Evolutionary conservation across 75 land plant species (phyloP).

Genomic region (Sequoia sempervirens): DNA sequence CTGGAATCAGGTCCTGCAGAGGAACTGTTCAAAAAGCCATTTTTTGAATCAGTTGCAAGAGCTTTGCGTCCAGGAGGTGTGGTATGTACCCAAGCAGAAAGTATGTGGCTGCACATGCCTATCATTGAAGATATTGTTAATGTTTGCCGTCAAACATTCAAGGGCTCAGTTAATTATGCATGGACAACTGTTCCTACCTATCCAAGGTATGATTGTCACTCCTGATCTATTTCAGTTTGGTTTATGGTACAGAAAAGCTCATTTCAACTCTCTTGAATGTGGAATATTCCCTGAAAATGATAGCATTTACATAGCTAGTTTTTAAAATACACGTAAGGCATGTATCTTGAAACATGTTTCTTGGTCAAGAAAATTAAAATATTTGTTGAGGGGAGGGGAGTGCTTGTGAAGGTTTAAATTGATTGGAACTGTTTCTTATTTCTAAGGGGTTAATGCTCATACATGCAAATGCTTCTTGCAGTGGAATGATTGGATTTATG

Average conservation of each 20-base stretch:
- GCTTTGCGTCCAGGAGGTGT: constrained; percentile 99
- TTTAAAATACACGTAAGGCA: neutral
- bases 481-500: constrained; percentile 99
- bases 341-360: neutral
- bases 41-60: constrained; percentile 75
- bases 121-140: constrained; percentile 86
- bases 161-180: constrained; percentile 95
- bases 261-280: neutral
- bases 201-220: constrained; percentile 56
- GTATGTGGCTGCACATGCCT: constrained; percentile 97
- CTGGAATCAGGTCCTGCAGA: constrained; percentile 79
- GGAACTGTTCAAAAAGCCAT: constrained; percentile 94
- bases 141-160: constrained; percentile 81
- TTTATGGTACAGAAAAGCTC: neutral
- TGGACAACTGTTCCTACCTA: constrained; percentile 99
- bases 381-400: neutral
- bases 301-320: neutral
- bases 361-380: neutral
- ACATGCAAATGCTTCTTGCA: constrained; percentile 24
- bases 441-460: neutral
- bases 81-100: constrained; percentile 95
- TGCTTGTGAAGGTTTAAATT: neutral
- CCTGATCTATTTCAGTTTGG: neutral
- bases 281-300: neutral
- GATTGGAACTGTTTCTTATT: neutral